Conservation (phyloP, 208 protist species). For the Crithidia bombi region DNA sequence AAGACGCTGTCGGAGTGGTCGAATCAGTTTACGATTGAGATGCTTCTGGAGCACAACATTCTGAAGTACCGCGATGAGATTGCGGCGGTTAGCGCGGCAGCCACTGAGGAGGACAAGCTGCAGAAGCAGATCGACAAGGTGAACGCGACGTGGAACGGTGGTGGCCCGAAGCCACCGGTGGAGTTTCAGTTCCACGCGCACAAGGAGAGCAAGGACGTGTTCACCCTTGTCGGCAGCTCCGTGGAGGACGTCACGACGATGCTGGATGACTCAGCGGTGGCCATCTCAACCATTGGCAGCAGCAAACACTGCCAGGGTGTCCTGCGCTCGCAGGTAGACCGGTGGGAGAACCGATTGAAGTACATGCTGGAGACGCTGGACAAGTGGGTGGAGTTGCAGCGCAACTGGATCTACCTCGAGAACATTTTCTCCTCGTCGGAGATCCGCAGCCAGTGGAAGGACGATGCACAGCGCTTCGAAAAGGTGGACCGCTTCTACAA, state of each 20-base stretch:
- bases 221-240: conserved; percentile 85
- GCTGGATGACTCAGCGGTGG: conserved; percentile 92
- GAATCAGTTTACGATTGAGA: conserved; percentile 86
- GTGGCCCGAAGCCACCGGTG: conserved; percentile 89
- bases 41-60: conserved; percentile 90
- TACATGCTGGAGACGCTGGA: conserved; percentile 95
- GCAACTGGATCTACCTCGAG: conserved; percentile 97
- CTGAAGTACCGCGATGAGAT: conserved; percentile 90
- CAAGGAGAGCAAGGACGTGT: conserved; percentile 94
- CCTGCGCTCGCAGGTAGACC: conserved; percentile 93
- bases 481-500: conserved; percentile 95
- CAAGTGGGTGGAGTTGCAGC: conserved; percentile 95
- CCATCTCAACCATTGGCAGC: conserved; percentile 93
- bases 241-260: conserved; percentile 95
- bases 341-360: conserved; percentile 93
- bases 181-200: conserved; percentile 94
- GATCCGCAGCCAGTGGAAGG: conserved; percentile 96
- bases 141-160: conserved; percentile 91
- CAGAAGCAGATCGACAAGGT: conserved; percentile 97
- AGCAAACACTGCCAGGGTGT: conserved; percentile 93
- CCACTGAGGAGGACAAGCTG: conserved; percentile 97
- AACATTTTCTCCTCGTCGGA: conserved; percentile 96
- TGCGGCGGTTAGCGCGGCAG: conserved; percentile 90
- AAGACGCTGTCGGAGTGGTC: conserved; percentile 80
- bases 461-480: conserved; percentile 95